Evolutionary conservation across 1,284 basidiomycete genomes (phyloP).

Genomic region (Cryptococcus hybrid): DNA sequence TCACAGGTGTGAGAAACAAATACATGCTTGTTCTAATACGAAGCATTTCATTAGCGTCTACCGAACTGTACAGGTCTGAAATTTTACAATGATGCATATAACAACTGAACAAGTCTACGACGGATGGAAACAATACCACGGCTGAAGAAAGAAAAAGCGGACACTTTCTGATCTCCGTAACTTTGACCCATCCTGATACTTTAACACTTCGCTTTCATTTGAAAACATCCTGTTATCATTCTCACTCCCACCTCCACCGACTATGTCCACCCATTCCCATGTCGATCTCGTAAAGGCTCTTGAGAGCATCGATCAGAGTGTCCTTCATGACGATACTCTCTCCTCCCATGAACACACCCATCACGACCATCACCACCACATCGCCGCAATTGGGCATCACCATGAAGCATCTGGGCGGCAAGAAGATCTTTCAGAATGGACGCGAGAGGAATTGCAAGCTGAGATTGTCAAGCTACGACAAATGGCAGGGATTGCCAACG

Average conservation of each 20-base stretch:
- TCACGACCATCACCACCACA: background rate
- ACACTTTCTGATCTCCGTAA: too few relatives aligned
- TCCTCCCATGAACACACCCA: slow-evolving; percentile 1
- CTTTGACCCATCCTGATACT: too few relatives aligned
- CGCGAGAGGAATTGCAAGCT: slow-evolving; percentile 23
- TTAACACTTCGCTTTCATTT: too few relatives aligned
- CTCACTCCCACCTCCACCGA: slow-evolving; percentile 4
- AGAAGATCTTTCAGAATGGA: slow-evolving; percentile 21
- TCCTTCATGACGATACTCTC: slow-evolving; percentile 3
- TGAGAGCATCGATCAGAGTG: slow-evolving; percentile 7
- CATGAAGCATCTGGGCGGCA: background rate
- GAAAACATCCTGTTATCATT: slow-evolving; percentile 2
- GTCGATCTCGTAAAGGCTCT: slow-evolving; percentile 15
- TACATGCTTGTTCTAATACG: too few relatives aligned
- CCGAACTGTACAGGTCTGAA: too few relatives aligned
- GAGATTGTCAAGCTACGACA: slow-evolving; percentile 32
- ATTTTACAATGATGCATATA: too few relatives aligned
- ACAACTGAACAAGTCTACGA: too few relatives aligned
- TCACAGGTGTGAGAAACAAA: too few relatives aligned
- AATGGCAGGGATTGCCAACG: background rate
- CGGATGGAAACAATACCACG: too few relatives aligned
- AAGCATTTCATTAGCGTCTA: too few relatives aligned
- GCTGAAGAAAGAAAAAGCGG: too few relatives aligned
- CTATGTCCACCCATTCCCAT: slow-evolving; percentile 1
- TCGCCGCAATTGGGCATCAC: background rate